Base-by-base conservation (phyloP, 1,139 yeast species). In the Lodderomyces metapsilosis region DNA sequence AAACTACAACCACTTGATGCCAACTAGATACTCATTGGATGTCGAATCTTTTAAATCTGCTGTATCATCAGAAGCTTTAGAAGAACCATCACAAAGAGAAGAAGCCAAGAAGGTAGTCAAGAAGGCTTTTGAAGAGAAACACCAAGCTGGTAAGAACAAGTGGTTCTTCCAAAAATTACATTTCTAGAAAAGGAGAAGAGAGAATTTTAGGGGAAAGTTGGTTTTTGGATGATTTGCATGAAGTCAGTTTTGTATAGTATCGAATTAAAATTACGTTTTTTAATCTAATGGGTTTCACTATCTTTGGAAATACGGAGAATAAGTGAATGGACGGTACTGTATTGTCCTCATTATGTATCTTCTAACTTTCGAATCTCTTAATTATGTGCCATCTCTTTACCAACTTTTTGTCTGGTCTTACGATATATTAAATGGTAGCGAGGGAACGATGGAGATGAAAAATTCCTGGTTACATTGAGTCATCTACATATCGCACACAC, bases 1-100 rank as follows among this genome's bases (percentile, higher is more conserved):
- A 73, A 94, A 94, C 97, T 94, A 91, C 96, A 91, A 89, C 92
- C 99, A 94, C 78, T 82, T 94, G 75, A 85, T 94, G 95, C 98
- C 98, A 80, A 94, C 99, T 68, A 92, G 99, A 84, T 94, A 94
- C 88, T 83, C 96, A 51, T 84, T 94, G 67, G 98, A 92, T 71
- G 94, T 92, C 64, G 98, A 92, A 73, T 77, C 91, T 59, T 84
- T 94, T 83, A 92, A 92, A 84, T 68, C 86, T 63, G 86, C 82
- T 65, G 88, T 94, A 66, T 78, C 96, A 59, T 78, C 94, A 60
- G 98, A 91, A 74, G 82, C 98, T 65, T 87, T 94, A 74, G 83
- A 82, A 70, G 98, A 94, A 82, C 96, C 98, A 77, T 81, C 98
- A 58, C 97, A 91, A 80, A 88, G 96, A 76, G 95, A 85, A 77